Percentiles rank a stretch among this genome's conserved stretches.
Conservation (phyloP, 1,139 yeast species). For the Geotrichum restrictum region DNA sequence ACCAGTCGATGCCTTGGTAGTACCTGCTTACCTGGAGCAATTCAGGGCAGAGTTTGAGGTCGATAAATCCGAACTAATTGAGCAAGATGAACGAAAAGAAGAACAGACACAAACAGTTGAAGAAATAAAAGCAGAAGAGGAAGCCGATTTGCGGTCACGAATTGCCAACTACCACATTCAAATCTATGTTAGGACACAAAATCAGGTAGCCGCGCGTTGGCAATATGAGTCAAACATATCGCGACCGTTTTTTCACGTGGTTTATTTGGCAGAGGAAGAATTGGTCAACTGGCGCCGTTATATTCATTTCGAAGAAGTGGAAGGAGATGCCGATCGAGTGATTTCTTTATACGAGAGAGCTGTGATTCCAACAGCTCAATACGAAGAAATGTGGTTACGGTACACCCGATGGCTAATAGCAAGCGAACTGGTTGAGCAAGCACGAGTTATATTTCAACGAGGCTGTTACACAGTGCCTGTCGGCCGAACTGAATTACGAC, state of each 20-base stretch:
- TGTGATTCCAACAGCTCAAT: constrained; percentile 49
- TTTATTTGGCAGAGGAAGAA: constrained; percentile 46
- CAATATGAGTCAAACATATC: constrained; percentile 55
- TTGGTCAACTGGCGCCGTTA: constrained; percentile 58
- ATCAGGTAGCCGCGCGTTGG: constrained; percentile 53
- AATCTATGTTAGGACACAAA: constrained; percentile 59
- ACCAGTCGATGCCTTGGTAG: constrained; percentile 30
- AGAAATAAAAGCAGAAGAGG: constrained; percentile 21
- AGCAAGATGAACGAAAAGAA: constrained; percentile 12
- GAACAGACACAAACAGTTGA: constrained; percentile 1
- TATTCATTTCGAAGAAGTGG: constrained; percentile 51
- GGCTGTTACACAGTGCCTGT: constrained; percentile 36
- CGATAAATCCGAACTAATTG: constrained; percentile 21
- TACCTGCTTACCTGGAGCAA: constrained; percentile 30
- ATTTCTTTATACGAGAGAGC: constrained; percentile 49
- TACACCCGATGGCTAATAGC: constrained; percentile 48
- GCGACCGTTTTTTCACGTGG: constrained; percentile 51
- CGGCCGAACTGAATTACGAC: constrained; percentile 36
- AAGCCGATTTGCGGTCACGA: constrained; percentile 34
- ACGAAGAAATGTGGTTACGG: constrained; percentile 60
- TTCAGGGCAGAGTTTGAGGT: constrained; percentile 33
- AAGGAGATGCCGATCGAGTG: constrained; percentile 34
- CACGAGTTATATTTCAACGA: constrained; percentile 31
- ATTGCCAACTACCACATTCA: constrained; percentile 40
- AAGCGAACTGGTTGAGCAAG: constrained; percentile 23